A percentile compares a stretch with the other conserved stretches of the same genome.
Conservation (phyloP, 176 grass and related monocot genomes). For the Alopecurus myosuroides region DNA sequence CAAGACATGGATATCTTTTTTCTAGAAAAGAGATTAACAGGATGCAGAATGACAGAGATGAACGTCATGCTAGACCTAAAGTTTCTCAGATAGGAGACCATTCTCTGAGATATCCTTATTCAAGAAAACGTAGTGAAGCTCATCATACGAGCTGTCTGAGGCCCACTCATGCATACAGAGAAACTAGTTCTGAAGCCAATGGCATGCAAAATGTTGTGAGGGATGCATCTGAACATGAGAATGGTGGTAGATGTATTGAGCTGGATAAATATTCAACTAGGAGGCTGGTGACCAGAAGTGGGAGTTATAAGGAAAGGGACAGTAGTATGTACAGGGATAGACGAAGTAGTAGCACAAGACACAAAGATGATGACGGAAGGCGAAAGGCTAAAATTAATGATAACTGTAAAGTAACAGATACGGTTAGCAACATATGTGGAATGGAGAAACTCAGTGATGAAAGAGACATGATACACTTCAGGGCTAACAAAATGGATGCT, state of each 20-base stretch:
- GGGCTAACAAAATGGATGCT: constrained; percentile 27
- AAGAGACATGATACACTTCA: constrained; percentile 25
- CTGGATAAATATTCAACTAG: constrained; percentile 7
- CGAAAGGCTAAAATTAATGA: constrained; percentile 39
- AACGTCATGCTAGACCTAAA: not conserved
- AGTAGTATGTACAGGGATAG: constrained; percentile 52
- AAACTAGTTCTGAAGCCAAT: constrained; percentile 5
- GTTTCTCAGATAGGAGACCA: constrained; percentile 29
- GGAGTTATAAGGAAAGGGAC: constrained; percentile 26
- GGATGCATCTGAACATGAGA: constrained; percentile 34
- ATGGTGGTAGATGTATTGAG: constrained; percentile 12
- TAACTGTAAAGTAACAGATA: constrained; percentile 32
- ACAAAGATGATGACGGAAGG: constrained; percentile 44
- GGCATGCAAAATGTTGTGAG: constrained; percentile 9
- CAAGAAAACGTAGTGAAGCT: constrained; percentile 19
- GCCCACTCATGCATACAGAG: not conserved
- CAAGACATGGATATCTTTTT: not conserved
- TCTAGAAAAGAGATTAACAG: not conserved
- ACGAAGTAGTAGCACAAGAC: constrained; percentile 39
- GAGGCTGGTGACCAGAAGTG: not conserved
- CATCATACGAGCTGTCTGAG: constrained; percentile 21
- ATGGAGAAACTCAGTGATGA: constrained; percentile 32
- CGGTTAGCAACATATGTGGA: not conserved
- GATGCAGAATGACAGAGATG: not conserved
- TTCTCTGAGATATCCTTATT: constrained; percentile 27